Conservation (phyloP, 805 yeast species). For the Candida boleticola region DNA sequence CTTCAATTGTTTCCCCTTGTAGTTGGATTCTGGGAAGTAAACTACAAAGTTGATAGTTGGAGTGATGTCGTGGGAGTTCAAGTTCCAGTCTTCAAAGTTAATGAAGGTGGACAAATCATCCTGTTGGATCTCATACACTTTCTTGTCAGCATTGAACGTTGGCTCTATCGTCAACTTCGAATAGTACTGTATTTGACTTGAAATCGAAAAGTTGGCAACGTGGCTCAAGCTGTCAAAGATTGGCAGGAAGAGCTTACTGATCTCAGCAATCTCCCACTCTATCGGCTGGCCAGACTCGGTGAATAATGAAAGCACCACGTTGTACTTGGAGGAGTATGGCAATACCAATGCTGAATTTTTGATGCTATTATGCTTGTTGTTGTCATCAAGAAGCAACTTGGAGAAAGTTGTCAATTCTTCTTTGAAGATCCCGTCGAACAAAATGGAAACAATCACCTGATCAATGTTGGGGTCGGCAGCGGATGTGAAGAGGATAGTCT, state of each 20-base stretch:
- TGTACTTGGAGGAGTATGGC: conserved; percentile 64
- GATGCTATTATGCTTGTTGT: conserved; percentile 11
- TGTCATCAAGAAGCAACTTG: conserved; percentile 10
- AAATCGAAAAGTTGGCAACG: conserved; percentile 70
- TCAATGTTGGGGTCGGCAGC: conserved; percentile 27
- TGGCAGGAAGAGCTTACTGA: conserved; percentile 54
- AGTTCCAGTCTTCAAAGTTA: conserved; percentile 84
- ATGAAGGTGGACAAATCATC: conserved; percentile 70
- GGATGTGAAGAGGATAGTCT: conserved; percentile 28
- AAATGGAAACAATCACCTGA: conserved; percentile 32
- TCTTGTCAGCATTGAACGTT: conserved; percentile 18
- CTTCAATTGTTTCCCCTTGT: conserved; percentile 44
- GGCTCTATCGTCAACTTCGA: conserved; percentile 38
- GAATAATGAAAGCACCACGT: conserved; percentile 72
- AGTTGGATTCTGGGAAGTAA: conserved; percentile 54
- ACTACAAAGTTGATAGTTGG: conserved; percentile 72
- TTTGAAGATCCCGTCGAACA: conserved; percentile 38
- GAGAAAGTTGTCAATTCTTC: conserved; percentile 34
- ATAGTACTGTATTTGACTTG: conserved; percentile 75
- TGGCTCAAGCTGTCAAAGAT: conserved; percentile 51
- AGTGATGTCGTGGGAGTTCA: conserved; percentile 53
- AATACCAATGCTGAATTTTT: conserved; percentile 33
- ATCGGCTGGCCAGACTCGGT: conserved; percentile 67
- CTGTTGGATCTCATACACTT: conserved; percentile 37
- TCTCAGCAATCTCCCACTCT: conserved; percentile 68